Percentiles rank a stretch among this genome's conserved stretches.
phyloP scores from a whole-genome alignment of 2,329 filamentous ascomycete species.

The Cladobotryum protrusum region DNA sequence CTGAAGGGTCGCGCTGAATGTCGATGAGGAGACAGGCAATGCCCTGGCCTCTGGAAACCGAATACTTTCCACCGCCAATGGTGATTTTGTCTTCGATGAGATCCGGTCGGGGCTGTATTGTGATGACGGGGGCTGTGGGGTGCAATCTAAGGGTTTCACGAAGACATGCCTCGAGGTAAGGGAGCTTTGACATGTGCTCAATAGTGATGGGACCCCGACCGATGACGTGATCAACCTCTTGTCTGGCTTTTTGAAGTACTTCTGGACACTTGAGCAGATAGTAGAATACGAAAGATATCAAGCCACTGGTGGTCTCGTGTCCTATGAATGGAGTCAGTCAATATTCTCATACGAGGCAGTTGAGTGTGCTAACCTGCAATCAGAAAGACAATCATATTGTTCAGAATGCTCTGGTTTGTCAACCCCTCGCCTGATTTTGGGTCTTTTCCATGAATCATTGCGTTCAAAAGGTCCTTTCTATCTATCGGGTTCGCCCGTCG shows the following conservation, averaged over 20 bases:
- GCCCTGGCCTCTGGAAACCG: slow-evolving; percentile 37
- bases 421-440: slow-evolving; percentile 46
- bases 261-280: slow-evolving; percentile 53
- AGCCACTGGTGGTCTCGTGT: slow-evolving; percentile 60
- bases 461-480: background rate
- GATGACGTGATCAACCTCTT: slow-evolving; percentile 56
- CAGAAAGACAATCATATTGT: slow-evolving; percentile 66
- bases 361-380: slow-evolving; percentile 35
- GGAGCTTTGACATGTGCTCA: slow-evolving; percentile 54
- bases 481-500: background rate
- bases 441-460: slow-evolving; percentile 1
- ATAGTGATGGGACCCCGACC: slow-evolving; percentile 48
- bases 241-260: slow-evolving; percentile 48
- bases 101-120: slow-evolving; percentile 20
- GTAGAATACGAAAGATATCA: slow-evolving; percentile 56
- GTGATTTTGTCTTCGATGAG: slow-evolving; percentile 27
- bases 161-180: slow-evolving; percentile 57
- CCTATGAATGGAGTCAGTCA: slow-evolving; percentile 19
- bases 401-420: slow-evolving; percentile 51
- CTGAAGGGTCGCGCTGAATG: slow-evolving; percentile 48
- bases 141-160: slow-evolving; percentile 43
- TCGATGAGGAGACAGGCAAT: slow-evolving; percentile 41
- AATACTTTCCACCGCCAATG: slow-evolving; percentile 47
- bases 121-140: slow-evolving; percentile 22
- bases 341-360: no score